phyloP scores from a whole-genome alignment of 129 eudicot genomes.

The Daucus carota region DNA sequence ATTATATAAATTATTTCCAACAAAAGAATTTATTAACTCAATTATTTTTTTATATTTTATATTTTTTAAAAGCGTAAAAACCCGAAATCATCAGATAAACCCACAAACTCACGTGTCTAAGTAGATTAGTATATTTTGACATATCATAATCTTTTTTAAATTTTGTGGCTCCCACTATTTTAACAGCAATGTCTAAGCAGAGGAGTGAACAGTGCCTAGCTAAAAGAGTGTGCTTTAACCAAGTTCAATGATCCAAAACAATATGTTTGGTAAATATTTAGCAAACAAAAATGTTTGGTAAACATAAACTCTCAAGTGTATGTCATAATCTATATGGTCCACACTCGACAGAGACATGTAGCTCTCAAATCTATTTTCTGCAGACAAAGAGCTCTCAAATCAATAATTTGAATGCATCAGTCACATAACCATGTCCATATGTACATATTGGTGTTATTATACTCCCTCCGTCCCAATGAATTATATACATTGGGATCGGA shows the following conservation, averaged over 20 bases:
- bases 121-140: no score
- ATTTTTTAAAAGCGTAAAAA: no score
- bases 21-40: no score
- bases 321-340: background rate
- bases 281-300: conserved; percentile 6
- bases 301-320: background rate
- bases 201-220: background rate
- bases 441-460: no score
- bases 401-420: background rate
- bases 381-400: background rate
- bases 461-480: no score
- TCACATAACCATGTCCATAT: no score
- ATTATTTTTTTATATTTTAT: no score
- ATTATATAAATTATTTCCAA: no score
- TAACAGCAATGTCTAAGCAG: background rate
- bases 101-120: no score
- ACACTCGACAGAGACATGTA: background rate
- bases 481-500: no score
- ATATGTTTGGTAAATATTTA: conserved; percentile 4
- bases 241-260: background rate
- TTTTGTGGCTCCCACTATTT: background rate
- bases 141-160: no score
- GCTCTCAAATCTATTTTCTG: background rate
- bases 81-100: no score
- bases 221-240: background rate